Evolutionary conservation across 495 filamentous ascomycete genomes (phyloP), one percentile per base, ranked within the genome.

Genomic region (Penicillium diatomitis): DNA sequence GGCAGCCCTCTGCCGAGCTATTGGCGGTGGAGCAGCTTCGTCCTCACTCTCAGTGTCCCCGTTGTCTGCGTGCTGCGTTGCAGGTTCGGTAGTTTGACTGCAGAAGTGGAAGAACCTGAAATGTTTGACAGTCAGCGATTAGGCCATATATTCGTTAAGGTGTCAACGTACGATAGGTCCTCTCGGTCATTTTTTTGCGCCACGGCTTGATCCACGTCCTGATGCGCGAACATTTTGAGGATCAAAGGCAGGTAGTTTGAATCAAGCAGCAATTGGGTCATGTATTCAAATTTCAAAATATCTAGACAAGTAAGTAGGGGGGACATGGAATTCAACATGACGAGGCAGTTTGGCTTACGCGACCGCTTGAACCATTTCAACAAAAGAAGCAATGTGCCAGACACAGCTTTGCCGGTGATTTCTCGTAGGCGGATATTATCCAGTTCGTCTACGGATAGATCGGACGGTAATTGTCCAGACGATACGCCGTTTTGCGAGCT

Each of bases 341-440:
- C 3, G 10, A 33, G 37, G 34, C 5, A 27, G 9, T 44, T 5
- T 10, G 2, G 34, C 87, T 70, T 69, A 95, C 90, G 91, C 51
- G 88, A 95, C 53, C 91, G 73, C 64, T 96, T 94, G 61, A 97
- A 88, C 92, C 92, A 98, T 68, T 96, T 97, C 46, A 97, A 64
- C 28, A 98, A 62, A 30, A 95, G 78, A 32, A 97, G 66, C 38
- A 97, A 66, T 49, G 89, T 83, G 0, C 85, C 90, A 34, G 88
- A 91, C 5, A 95, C 83, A 3, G 90, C 91, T 67, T 98, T 98
- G 30, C 81, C 81, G 11, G 84, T 83, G 45, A 97, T 92, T 60
- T 98, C 92, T 38, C 89, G 78, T 32, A 80, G 77, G 38, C 92
- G 78, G 30, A 86, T 72, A 36, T 82, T 83, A 66, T 96, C 88